phyloP scores from a whole-genome alignment of 257 asterid genomes.

The Craterostigma plantagineum region DNA sequence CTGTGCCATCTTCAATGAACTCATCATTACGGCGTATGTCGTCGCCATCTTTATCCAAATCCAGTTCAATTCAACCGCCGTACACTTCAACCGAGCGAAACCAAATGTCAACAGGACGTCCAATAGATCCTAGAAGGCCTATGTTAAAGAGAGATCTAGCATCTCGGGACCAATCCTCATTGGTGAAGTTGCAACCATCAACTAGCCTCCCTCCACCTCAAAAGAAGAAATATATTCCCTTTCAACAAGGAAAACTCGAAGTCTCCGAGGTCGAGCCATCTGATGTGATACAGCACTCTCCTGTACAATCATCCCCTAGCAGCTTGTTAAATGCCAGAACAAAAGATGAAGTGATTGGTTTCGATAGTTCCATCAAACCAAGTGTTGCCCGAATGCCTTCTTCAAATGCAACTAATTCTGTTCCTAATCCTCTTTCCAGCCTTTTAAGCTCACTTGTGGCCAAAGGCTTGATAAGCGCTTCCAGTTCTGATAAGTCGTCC shows the following conservation, averaged over 20 bases:
- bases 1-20: conserved; percentile 22
- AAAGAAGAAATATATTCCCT: conserved; percentile 13
- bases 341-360: conserved; percentile 26
- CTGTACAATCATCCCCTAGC: conserved; percentile 26
- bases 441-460: conserved; percentile 46
- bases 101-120: conserved; percentile 16
- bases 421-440: conserved; percentile 37
- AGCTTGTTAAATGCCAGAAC: conserved; percentile 29
- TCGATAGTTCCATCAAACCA: conserved; percentile 12
- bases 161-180: conserved; percentile 14
- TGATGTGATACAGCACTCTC: conserved; percentile 11
- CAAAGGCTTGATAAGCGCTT: conserved; percentile 41
- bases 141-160: too few relatives aligned
- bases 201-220: conserved; percentile 20
- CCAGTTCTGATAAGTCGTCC: conserved; percentile 19
- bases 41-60: conserved; percentile 16
- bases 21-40: conserved; percentile 17
- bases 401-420: conserved; percentile 12
- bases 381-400: conserved; percentile 12
- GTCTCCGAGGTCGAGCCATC: conserved; percentile 11
- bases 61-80: conserved; percentile 10
- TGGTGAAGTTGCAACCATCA: conserved; percentile 9
- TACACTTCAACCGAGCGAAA: conserved; percentile 17
- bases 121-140: conserved; percentile 31
- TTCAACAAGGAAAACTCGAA: conserved; percentile 15